Evolutionary conservation across 2,329 filamentous ascomycete species (phyloP), one percentile per base, ranked within the genome.

Genomic region (Clarireedia paspali): DNA sequence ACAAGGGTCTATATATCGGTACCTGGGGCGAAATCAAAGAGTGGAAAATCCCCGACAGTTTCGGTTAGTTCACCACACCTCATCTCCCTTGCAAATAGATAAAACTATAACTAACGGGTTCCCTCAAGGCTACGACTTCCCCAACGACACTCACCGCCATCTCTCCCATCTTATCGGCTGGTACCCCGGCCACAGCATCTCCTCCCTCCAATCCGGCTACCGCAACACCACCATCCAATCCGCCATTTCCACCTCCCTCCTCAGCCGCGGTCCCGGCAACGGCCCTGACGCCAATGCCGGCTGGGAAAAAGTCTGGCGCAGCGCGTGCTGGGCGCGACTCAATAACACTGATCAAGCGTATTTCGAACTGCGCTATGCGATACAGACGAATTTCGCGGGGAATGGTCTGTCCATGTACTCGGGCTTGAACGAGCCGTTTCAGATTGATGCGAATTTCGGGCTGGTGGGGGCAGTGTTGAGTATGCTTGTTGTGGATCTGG

Each of bases 361-460:
- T 59, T 71, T 71, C 17, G 72, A 79, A 55, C 67, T 81, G 15
- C 70, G 73, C 5, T 76, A 76, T 40, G 73, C 77, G 1, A 73
- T 81, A 15, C 67, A 72, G 23, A 66, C 71, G 39, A 82, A 82
- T 60, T 75, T 80, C 24, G 78, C 71, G 0, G 67, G 55, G 0
- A 82, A 81, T 60, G 73, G 74, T 2, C 66, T 82, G 30, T 75
- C 72, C 44, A 78, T 81, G 73, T 82, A 82, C 62, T 67, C 60
- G 7, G 77, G 70, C 0, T 64, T 68, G 9, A 66, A 71, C 5
- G 66, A 68, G 47, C 77, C 80, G 1, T 82, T 82, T 60, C 80
- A 83, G 68, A 81, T 82, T 56, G 80, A 83, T 63, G 80, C 79
- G 6, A 83, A 83, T 62, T 82, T 79, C 58, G 80, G 79, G 1